Evolutionary conservation across 352 stramenopile species (phyloP).

Genomic region (Globisporangium rhizosaccharum): DNA sequence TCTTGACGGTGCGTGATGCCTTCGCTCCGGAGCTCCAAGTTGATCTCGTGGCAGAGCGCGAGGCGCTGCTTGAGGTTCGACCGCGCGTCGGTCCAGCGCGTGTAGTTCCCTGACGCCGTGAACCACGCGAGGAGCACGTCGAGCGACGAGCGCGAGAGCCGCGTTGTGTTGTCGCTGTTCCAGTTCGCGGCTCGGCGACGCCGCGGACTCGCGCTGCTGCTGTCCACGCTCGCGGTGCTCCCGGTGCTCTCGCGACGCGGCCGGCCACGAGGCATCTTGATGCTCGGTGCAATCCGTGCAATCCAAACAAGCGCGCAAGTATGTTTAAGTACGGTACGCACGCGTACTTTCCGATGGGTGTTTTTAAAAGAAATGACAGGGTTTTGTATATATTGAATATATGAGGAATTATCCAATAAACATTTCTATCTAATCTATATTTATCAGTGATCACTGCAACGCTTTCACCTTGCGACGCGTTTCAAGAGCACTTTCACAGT

Average conservation of each 20-base stretch:
- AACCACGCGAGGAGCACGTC: constrained; percentile 34
- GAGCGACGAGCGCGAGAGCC: constrained; percentile 15
- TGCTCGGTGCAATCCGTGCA: too few species aligned
- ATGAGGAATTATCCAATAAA: too few species aligned
- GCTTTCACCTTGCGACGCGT: too few species aligned
- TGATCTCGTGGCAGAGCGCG: constrained; percentile 11
- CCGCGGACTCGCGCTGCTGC: not conserved
- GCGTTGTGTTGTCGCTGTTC: constrained; percentile 8
- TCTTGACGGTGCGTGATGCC: constrained; percentile 14
- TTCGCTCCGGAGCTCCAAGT: constrained; percentile 4
- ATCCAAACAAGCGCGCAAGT: too few species aligned
- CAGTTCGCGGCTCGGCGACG: not conserved
- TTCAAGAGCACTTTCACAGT: too few species aligned
- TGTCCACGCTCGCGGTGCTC: not conserved
- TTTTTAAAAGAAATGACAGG: too few species aligned
- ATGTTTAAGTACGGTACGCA: too few species aligned
- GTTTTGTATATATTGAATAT: too few species aligned
- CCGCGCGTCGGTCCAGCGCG: constrained; percentile 14
- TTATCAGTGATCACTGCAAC: too few species aligned
- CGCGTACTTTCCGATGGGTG: too few species aligned
- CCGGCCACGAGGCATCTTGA: not conserved
- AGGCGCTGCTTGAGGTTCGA: not conserved
- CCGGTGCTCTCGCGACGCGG: not conserved
- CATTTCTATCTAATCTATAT: too few species aligned
- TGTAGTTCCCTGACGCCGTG: constrained; percentile 21